Base-by-base conservation (phyloP, 495 filamentous ascomycete genomes). In the Talaromyces stipitatus region DNA sequence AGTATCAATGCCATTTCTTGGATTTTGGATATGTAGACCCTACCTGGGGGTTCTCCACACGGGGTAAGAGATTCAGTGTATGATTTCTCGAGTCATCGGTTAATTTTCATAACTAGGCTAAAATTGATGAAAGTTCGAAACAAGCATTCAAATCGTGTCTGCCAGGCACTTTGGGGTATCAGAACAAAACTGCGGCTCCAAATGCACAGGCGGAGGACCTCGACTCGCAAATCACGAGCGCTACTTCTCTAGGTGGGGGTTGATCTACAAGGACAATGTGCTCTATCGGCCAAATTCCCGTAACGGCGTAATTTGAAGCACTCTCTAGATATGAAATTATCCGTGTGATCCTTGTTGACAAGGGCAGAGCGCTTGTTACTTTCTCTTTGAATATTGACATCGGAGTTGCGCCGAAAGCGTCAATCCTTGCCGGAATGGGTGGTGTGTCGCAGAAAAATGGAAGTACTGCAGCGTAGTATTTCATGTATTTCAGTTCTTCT, bases 401-500 rank as follows among this genome's bases (percentile, higher is more conserved):
- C 46, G 46, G 46, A 48, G 46, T 48, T 48, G 46, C 46, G 46
- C 46, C 46, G 46, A 48, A 27, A 48, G 22, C 22, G 46, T 48
- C 22, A 27, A 48, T 41, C 36, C 16, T 41, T 41, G 36, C 36
- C 36, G 36, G 36, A 41, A 41, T 16, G 4, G 33, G 33, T 1
- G 16, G 3, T 18, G n/a, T n/a, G 14, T 2, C 8, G 36, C 18
- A 20, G n/a, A 41, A 41, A 10, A 41, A 16, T 9, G 18, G 6
- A 41, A 18, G 8, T 18, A 16, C 14, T 41, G n/a, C 36, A 18
- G 8, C 18, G 33, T 41, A 41, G 33, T 12, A 5, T 16, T n/a
- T 36, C 14, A 36, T 41, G 18, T 41, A 10, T 18, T 36, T 10
- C 11, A n/a, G 3, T 5, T 36, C 10, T n/a, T n/a, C 9, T 7